These are phyloP conservation scores for Phytopythium vexans DNA, from an alignment of 352 stramenopile genomes.

Conservation along the genomic window DNA sequence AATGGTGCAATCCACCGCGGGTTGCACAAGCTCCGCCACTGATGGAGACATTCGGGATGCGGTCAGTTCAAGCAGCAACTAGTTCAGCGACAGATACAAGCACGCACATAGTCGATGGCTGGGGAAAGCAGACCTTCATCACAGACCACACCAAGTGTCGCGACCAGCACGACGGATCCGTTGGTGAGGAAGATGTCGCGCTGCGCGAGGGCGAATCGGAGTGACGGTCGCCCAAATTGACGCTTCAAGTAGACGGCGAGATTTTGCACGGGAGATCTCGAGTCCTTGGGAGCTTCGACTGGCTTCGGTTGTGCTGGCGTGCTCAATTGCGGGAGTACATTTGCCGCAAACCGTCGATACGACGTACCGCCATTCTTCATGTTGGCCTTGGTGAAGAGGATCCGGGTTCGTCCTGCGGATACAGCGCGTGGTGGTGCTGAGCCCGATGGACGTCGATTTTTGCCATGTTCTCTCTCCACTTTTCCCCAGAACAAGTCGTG, in stretches of 20 bases:
- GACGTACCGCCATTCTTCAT: constrained; percentile 22
- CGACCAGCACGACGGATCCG: constrained; percentile 23
- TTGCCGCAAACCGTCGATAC: constrained; percentile 27
- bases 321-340: constrained; percentile 22
- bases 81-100: not conserved
- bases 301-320: constrained; percentile 1
- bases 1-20: not conserved
- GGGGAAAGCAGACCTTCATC: constrained; percentile 28
- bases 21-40: constrained; percentile 5
- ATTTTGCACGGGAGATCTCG: constrained; percentile 19
- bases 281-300: not conserved
- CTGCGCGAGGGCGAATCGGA: constrained; percentile 50
- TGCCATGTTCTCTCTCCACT: constrained; percentile 17
- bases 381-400: constrained; percentile 33
- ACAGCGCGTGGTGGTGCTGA: constrained; percentile 13
- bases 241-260: constrained; percentile 36
- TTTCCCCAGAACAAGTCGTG: constrained; percentile 38
- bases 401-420: constrained; percentile 20
- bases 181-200: constrained; percentile 35
- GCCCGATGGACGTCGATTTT: constrained; percentile 18
- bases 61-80: not conserved
- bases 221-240: constrained; percentile 39
- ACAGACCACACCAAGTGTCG: constrained; percentile 29
- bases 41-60: not conserved
- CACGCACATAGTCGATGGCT: constrained; percentile 43